Base-by-base conservation (phyloP, 176 grass and related monocot genomes). In the Rhynchospora tenuis region DNA sequence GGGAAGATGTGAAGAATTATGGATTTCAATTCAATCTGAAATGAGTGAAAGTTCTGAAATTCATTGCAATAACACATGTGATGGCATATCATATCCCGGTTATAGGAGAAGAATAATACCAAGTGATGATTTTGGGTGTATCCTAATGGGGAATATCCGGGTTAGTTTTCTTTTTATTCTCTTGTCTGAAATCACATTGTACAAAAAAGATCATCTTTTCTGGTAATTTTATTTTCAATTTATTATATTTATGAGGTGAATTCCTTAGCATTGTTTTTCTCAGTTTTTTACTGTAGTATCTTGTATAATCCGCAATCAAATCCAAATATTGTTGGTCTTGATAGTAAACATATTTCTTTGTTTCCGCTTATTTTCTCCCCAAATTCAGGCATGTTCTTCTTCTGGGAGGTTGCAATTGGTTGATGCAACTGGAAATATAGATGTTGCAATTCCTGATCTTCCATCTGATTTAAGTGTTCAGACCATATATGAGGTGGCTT, bases 61-160 rank as follows among this genome's bases (percentile, higher is more conserved):
- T 58, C 51, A 71, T 55, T 79, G 63, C 27, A 78, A 48, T 64
- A 87, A 76, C 17, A 57, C 89, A 10, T 91, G 85, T 31, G 87
- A 88, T 78, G 91, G 87, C 16, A 44, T 88, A 70, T 86, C 86
- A 16, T 87, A 90, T 84, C 80, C 84, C 15, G 33, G 73, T 58
- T 87, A 64, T 46, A 77, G 87, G 58, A 95, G 78, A 89, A 91
- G 78, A 82, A 84, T 94, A 86, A 88, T 98, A 90, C 65, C 84
- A 28, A 95, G 89, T 89, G 89, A 87, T 24, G 84, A 98, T 87
- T 47, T 98, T 83, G 83, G 88, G 59, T 75, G 89, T 85, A 69
- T 89, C 73, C 89, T 98, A 85, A 84, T 93, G n/a, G 95, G 95
- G 68, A 90, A 73, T 57, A 86, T 98, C 80, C 94, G 91, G 92